Conservation (phyloP, 257 asterid species). For the Solanum chmielewskii region DNA sequence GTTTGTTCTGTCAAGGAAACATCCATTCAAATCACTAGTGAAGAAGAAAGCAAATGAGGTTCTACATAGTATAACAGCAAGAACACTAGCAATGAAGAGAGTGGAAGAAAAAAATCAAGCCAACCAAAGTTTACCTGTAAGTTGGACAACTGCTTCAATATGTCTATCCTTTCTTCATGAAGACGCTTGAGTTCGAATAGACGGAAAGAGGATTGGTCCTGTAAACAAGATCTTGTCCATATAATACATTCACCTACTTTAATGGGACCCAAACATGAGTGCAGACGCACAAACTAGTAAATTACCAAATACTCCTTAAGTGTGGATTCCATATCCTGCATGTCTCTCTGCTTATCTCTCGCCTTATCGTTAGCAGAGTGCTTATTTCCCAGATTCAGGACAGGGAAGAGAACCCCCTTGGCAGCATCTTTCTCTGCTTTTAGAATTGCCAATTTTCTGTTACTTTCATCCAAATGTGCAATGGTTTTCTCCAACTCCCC, state of each 20-base stretch:
- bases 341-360: slow-evolving; percentile 56
- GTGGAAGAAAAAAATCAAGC: neutral
- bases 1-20: slow-evolving; percentile 51
- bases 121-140: slow-evolving; percentile 56
- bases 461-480: slow-evolving; percentile 72
- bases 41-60: neutral
- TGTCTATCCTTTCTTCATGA: slow-evolving; percentile 73
- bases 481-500: slow-evolving; percentile 69
- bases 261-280: slow-evolving; percentile 6
- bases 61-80: neutral
- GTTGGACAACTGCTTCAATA: slow-evolving; percentile 53
- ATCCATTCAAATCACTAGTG: slow-evolving; percentile 8
- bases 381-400: slow-evolving; percentile 44
- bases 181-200: slow-evolving; percentile 61
- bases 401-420: slow-evolving; percentile 42
- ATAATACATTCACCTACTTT: neutral
- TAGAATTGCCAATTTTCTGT: slow-evolving; percentile 52
- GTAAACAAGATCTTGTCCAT: neutral
- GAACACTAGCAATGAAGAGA: neutral
- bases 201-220: slow-evolving; percentile 64
- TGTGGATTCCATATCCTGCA: slow-evolving; percentile 70
- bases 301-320: slow-evolving; percentile 74
- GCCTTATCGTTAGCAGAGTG: slow-evolving; percentile 40
- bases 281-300: slow-evolving; percentile 2
- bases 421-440: slow-evolving; percentile 61